Evolutionary conservation across 2,329 filamentous ascomycete species (phyloP).

Genomic region (Trichoderma endophyticum): DNA sequence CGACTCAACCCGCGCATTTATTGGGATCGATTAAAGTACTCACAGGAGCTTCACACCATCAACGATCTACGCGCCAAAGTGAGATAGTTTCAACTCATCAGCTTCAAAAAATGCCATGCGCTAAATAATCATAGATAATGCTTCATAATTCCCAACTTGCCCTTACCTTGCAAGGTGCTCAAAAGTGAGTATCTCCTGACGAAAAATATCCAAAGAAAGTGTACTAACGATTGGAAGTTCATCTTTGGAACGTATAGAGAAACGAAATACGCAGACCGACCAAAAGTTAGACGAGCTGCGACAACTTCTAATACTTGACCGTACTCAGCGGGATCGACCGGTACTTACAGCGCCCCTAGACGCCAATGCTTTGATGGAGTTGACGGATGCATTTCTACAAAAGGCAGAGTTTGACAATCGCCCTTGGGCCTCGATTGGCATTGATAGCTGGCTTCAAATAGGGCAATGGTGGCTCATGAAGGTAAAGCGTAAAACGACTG

Average conservation of each 20-base stretch:
- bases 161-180: background rate
- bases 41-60: background rate
- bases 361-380: background rate
- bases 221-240: background rate
- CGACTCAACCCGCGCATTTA: background rate
- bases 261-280: background rate
- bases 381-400: background rate
- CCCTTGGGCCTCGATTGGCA: background rate
- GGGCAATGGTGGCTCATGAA: background rate
- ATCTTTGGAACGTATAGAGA: background rate
- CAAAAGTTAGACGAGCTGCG: background rate
- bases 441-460: background rate
- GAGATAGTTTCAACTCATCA: background rate
- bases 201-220: no score
- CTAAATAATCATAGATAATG: background rate
- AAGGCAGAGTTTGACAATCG: background rate
- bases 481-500: background rate
- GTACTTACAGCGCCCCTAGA: background rate
- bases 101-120: background rate
- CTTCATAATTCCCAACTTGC: background rate
- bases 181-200: background rate
- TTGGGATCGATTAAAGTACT: background rate
- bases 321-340: background rate
- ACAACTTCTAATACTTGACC: background rate
- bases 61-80: background rate